Evolutionary conservation across 1,284 basidiomycete species (phyloP).

Genomic region (Vanrija pseudolonga): DNA sequence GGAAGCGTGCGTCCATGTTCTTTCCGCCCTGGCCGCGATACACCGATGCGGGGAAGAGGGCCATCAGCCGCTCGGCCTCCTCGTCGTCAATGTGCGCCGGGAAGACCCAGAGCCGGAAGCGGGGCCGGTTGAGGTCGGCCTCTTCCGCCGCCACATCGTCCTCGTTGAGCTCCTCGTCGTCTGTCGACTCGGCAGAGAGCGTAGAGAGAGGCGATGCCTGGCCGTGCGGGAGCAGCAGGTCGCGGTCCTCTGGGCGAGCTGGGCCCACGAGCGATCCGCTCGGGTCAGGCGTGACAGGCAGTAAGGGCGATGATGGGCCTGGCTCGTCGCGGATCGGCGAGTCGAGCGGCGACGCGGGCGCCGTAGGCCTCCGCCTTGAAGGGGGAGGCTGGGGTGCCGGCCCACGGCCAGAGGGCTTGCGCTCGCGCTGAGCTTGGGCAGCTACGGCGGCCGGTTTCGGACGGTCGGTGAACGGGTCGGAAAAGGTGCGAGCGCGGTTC

Average conservation of each 20-base stretch:
- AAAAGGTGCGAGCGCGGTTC: slow-evolving; percentile 12
- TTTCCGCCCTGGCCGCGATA: slow-evolving; percentile 6
- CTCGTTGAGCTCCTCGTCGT: slow-evolving; percentile 22
- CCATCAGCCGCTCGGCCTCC: slow-evolving; percentile 32
- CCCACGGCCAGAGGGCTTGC: slow-evolving; percentile 20
- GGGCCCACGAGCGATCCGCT: too few relatives aligned
- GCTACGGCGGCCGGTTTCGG: slow-evolving; percentile 1
- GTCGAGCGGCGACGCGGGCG: background rate
- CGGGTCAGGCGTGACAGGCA: background rate
- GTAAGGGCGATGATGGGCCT: background rate
- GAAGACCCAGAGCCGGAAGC: slow-evolving; percentile 42
- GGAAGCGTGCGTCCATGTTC: slow-evolving; percentile 28
- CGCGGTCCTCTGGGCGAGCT: slow-evolving; percentile 9
- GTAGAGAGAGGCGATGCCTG: background rate
- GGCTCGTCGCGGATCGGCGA: background rate
- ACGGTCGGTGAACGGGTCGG: slow-evolving; percentile 41
- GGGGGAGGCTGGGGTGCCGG: slow-evolving; percentile 32
- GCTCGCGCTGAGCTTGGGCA: slow-evolving; percentile 3
- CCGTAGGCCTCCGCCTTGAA: slow-evolving; percentile 14
- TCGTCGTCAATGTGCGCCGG: slow-evolving; percentile 40
- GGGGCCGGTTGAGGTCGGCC: slow-evolving; percentile 35
- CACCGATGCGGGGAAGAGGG: slow-evolving; percentile 30
- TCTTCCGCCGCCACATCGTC: slow-evolving; percentile 34
- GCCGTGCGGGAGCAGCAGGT: slow-evolving; percentile 11
- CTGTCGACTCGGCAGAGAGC: background rate